Conservation (phyloP, 768 basidiomycete genomes). For the Lactarius hatsudake region DNA sequence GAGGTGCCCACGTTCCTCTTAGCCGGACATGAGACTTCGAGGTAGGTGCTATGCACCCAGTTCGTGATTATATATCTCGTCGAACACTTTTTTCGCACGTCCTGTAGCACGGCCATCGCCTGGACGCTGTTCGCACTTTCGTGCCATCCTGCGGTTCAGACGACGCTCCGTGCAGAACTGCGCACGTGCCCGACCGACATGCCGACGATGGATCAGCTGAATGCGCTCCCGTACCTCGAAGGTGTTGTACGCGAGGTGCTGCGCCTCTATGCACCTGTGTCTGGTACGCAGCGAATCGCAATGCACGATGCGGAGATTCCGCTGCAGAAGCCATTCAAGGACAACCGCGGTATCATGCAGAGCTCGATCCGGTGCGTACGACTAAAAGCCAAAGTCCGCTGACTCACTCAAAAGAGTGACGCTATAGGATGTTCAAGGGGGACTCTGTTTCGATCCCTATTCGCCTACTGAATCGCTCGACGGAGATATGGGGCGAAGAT, state of each 20-base stretch:
- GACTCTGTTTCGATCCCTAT: constrained; percentile 31
- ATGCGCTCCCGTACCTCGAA: constrained; percentile 42
- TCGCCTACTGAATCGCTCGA: constrained; percentile 30
- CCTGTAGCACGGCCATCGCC: constrained; percentile 32
- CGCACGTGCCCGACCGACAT: constrained; percentile 27
- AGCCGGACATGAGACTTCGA: constrained; percentile 32
- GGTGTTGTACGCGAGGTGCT: constrained; percentile 43
- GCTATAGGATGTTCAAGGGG: constrained; percentile 21
- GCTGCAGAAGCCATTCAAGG: constrained; percentile 29
- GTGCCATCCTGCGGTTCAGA: constrained; percentile 34
- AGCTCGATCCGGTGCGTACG: constrained; percentile 24
- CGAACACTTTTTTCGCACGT: background rate
- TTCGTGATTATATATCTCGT: no score
- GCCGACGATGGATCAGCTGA: constrained; percentile 34
- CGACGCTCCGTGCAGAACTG: constrained; percentile 36
- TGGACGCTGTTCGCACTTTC: constrained; percentile 38
- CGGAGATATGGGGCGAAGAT: constrained; percentile 36
- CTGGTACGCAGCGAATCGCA: constrained; percentile 30
- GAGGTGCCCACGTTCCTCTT: no score
- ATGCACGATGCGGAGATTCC: constrained; percentile 34
- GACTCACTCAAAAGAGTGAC: background rate
- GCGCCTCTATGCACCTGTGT: constrained; percentile 32
- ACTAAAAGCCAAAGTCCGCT: background rate
- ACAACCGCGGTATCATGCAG: constrained; percentile 21
- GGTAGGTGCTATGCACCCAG: background rate